Percentiles rank a stretch among this genome's conserved stretches.
Evolutionary conservation across 106 monocot species (phyloP).

Genomic region (Dioscorea dumetorum): DNA sequence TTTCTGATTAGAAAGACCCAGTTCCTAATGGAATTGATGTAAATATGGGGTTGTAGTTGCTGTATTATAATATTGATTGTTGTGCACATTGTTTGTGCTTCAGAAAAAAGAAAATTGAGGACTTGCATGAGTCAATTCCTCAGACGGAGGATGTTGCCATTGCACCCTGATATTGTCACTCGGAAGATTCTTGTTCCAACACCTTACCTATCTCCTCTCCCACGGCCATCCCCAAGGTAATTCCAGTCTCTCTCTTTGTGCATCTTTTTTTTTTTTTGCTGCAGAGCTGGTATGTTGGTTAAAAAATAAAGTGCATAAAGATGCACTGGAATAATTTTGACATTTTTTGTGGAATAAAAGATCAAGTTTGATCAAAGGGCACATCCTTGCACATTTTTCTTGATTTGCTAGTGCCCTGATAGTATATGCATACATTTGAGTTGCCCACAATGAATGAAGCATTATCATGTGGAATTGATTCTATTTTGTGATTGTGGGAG

Average conservation of each 20-base stretch:
- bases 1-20: too few relatives aligned
- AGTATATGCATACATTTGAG: background rate
- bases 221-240: conserved; percentile 2
- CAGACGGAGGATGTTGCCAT: conserved; percentile 13
- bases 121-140: background rate
- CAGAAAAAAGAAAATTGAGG: background rate
- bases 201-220: background rate
- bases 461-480: background rate
- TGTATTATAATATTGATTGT: too few relatives aligned
- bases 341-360: background rate
- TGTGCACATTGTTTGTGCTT: too few relatives aligned
- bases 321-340: background rate
- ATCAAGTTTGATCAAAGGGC: background rate
- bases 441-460: background rate
- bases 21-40: too few relatives aligned
- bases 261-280: background rate
- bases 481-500: background rate
- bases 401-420: background rate
- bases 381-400: background rate
- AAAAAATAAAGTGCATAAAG: background rate
- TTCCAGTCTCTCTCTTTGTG: background rate
- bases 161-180: background rate
- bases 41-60: too few relatives aligned
- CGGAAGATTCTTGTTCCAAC: conserved; percentile 1
- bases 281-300: background rate